phyloP scores from a whole-genome alignment of 495 filamentous ascomycete species.

The Penicillium flavigenum region DNA sequence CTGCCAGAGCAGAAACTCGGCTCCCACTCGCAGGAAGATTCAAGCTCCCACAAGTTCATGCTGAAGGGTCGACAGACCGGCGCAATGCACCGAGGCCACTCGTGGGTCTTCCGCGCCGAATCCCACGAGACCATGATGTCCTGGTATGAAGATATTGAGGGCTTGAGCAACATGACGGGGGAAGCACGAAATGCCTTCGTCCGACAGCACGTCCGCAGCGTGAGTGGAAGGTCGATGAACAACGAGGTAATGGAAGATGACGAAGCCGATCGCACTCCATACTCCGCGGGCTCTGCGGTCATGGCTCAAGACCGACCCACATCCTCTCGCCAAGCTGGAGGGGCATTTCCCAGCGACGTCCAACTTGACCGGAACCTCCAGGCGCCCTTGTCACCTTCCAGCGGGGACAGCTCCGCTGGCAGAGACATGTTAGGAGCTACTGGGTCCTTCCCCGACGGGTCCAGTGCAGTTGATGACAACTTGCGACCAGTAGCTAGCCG shows the following conservation, averaged over 20 bases:
- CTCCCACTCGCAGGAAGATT: slow-evolving; percentile 79
- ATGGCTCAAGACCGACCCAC: slow-evolving; percentile 45
- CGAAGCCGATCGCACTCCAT: slow-evolving; percentile 74
- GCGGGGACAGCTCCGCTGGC: slow-evolving; percentile 66
- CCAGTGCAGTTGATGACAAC: slow-evolving; percentile 26
- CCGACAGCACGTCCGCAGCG: slow-evolving; percentile 68
- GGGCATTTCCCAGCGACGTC: slow-evolving; percentile 85
- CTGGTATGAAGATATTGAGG: slow-evolving; percentile 92
- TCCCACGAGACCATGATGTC: slow-evolving; percentile 95
- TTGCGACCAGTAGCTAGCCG: slow-evolving; percentile 18
- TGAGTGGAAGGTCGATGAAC: slow-evolving; percentile 65
- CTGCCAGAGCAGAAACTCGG: slow-evolving; percentile 93
- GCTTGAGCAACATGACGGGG: slow-evolving; percentile 81
- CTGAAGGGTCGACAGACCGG: slow-evolving; percentile 94
- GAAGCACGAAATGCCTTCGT: slow-evolving; percentile 88
- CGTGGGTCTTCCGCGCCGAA: slow-evolving; percentile 96
- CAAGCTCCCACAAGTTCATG: slow-evolving; percentile 96
- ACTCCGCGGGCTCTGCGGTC: slow-evolving; percentile 58
- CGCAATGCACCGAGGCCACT: slow-evolving; percentile 89
- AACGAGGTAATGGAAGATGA: slow-evolving; percentile 84
- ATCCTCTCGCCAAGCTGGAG: slow-evolving; percentile 70
- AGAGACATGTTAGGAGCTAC: slow-evolving; percentile 60
- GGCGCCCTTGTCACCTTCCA: slow-evolving; percentile 72
- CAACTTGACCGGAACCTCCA: slow-evolving; percentile 78
- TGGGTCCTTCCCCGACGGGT: slow-evolving; percentile 51